phyloP scores from a whole-genome alignment of 2,329 filamentous ascomycete species.

The Trichoderma pleuroti region DNA sequence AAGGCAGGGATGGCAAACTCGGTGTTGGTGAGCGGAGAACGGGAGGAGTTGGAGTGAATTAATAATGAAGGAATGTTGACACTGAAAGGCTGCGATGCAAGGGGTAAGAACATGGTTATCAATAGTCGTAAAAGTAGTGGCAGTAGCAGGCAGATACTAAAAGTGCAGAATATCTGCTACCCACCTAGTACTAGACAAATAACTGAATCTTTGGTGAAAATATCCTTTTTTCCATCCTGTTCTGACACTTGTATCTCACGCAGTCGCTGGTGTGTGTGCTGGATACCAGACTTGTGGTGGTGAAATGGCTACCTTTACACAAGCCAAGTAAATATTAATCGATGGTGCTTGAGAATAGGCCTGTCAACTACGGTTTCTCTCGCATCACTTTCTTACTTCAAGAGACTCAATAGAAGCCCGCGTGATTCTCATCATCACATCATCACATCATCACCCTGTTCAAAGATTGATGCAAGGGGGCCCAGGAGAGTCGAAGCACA shows the following conservation, averaged over 20 bases:
- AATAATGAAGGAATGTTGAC: not conserved
- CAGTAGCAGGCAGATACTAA: not conserved
- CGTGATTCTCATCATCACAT: not conserved
- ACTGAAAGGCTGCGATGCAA: not conserved
- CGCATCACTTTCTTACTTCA: not conserved
- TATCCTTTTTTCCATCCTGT: no score
- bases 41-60: not conserved
- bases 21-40: not conserved
- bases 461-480: not conserved
- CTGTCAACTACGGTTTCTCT: not conserved
- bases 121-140: not conserved
- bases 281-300: not conserved
- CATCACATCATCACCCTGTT: not conserved
- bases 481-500: not conserved
- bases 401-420: not conserved
- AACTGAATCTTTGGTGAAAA: not conserved
- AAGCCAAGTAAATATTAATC: not conserved
- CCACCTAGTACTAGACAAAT: not conserved
- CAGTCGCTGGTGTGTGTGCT: not conserved
- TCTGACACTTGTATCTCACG: not conserved
- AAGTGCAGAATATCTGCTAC: no score
- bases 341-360: not conserved
- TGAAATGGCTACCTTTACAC: not conserved
- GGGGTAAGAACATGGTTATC: not conserved
- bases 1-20: not conserved